A percentile compares a stretch with the other conserved stretches of the same genome.
Conservation (phyloP, 1,139 yeast species). For the Yamadazyma triangularis region DNA sequence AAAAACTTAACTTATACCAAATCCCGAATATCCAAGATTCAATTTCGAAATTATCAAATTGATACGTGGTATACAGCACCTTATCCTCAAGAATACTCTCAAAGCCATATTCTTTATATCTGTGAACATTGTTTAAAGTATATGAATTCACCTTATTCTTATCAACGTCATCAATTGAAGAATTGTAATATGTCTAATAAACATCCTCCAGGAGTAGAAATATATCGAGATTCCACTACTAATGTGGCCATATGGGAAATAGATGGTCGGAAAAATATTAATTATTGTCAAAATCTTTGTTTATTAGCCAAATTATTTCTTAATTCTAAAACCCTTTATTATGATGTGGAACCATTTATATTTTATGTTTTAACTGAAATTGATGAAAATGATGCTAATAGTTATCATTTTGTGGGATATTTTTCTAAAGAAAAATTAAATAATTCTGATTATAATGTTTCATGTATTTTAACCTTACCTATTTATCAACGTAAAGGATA, state of each 20-base stretch:
- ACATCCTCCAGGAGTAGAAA: constrained; percentile 90
- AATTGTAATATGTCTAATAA: constrained; percentile 50
- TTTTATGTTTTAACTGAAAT: constrained; percentile 80
- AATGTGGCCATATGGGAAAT: constrained; percentile 79
- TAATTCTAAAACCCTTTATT: constrained; percentile 86
- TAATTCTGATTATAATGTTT: constrained; percentile 72
- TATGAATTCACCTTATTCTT: constrained; percentile 65
- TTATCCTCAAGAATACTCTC: constrained; percentile 82
- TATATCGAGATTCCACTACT: constrained; percentile 58
- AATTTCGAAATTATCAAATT: constrained; percentile 67
- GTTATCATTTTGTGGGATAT: constrained; percentile 85
- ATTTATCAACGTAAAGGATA: constrained; percentile 84
- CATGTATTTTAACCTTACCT: constrained; percentile 89
- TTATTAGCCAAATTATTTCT: constrained; percentile 82
- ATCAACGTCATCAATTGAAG: constrained; percentile 67
- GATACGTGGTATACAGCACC: constrained; percentile 94
- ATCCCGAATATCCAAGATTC: constrained; percentile 48
- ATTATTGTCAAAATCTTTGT: constrained; percentile 87
- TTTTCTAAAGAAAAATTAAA: constrained; percentile 85
- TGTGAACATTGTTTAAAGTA: constrained; percentile 87
- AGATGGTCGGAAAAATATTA: constrained; percentile 80
- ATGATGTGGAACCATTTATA: constrained; percentile 92
- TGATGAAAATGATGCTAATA: constrained; percentile 42
- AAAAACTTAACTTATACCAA: constrained; percentile 10
- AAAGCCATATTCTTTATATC: constrained; percentile 57